phyloP scores from a whole-genome alignment of 2,329 filamentous ascomycete genomes.

The Grosmannia huntii region DNA sequence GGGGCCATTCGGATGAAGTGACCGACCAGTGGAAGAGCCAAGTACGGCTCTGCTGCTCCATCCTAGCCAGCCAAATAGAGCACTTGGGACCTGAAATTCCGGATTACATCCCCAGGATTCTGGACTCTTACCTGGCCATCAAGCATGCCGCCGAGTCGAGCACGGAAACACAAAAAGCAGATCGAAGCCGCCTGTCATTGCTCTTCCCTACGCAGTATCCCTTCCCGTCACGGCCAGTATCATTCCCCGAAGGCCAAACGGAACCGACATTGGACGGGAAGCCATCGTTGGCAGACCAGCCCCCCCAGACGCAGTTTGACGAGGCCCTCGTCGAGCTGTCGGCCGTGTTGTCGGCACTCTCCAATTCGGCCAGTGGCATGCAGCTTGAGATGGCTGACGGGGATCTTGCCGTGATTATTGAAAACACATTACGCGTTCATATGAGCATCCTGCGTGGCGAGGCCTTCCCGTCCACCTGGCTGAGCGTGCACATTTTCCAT shows the following conservation, averaged over 20 bases:
- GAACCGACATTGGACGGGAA: conserved; percentile 18
- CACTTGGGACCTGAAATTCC: conserved; percentile 70
- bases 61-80: conserved; percentile 74
- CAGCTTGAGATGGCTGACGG: conserved; percentile 62
- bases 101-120: conserved; percentile 79
- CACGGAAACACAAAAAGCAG: conserved; percentile 15
- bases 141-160: conserved; percentile 33
- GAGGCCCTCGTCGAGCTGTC: conserved; percentile 83
- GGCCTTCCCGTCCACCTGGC: conserved; percentile 79
- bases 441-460: conserved; percentile 82
- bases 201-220: conserved; percentile 86
- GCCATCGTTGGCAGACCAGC: not conserved
- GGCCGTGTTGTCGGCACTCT: conserved; percentile 71
- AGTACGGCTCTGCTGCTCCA: conserved; percentile 83
- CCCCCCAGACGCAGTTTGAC: conserved; percentile 43
- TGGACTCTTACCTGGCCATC: conserved; percentile 77
- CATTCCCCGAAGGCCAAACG: conserved; percentile 13
- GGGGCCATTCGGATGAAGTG: conserved; percentile 63
- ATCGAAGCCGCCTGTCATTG: conserved; percentile 62
- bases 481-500: conserved; percentile 87
- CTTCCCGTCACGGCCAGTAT: conserved; percentile 62
- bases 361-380: conserved; percentile 60
- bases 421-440: conserved; percentile 70
- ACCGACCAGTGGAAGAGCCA: conserved; percentile 86
- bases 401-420: conserved; percentile 61